Evolutionary conservation across 345 rosid genomes (phyloP).

Genomic region (Eucalyptus pauciflora): DNA sequence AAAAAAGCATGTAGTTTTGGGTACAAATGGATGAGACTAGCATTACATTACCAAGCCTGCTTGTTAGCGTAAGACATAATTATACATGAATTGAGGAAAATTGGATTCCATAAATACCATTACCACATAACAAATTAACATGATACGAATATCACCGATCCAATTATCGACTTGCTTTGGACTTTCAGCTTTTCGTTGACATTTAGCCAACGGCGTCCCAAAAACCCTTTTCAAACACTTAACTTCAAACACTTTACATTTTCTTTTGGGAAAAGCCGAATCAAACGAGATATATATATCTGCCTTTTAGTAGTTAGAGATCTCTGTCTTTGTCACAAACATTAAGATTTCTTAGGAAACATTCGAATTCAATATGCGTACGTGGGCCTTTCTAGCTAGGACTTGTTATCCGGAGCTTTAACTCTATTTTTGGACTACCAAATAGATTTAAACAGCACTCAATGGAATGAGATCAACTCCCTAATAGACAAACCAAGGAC

Average conservation of each 20-base stretch:
- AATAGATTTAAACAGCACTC: neutral
- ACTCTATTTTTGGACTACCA: neutral
- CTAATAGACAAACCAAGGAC: neutral
- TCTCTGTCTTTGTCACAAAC: neutral
- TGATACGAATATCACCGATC: neutral
- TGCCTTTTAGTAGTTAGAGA: neutral
- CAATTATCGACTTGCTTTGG: neutral
- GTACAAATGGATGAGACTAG: neutral
- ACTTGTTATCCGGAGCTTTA: neutral
- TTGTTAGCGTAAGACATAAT: neutral
- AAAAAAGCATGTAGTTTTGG: neutral
- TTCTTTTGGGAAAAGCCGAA: too few species aligned
- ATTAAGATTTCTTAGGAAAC: neutral
- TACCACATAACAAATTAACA: neutral
- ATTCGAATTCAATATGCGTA: neutral
- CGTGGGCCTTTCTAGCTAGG: neutral
- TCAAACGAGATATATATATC: neutral
- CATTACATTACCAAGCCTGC: neutral
- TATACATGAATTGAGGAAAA: neutral
- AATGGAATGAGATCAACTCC: neutral
- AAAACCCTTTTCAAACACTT: too few species aligned
- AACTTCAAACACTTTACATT: too few species aligned
- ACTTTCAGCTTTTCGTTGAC: too few species aligned
- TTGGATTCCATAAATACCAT: neutral
- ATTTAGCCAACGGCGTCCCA: too few species aligned